Conservation (phyloP, 2,329 filamentous ascomycete genomes). For the Aureobasidium namibiae region DNA sequence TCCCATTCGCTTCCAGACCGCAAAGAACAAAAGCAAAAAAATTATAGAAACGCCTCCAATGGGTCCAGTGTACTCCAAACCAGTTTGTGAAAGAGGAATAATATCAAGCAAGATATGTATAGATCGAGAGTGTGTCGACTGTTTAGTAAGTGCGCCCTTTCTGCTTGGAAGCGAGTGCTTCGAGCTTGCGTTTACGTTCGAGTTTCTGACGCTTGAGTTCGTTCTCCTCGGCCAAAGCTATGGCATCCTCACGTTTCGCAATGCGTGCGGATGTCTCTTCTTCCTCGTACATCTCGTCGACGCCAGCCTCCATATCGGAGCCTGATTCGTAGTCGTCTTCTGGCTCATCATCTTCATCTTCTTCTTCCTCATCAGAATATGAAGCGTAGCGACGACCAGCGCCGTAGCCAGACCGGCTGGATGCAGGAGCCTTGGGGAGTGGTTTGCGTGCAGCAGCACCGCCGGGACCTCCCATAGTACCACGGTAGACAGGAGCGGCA, state of each 20-base stretch:
- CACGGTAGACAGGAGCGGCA: conserved; percentile 28
- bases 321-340: conserved; percentile 56
- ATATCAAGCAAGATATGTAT: neutral
- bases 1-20: neutral
- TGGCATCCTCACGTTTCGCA: conserved; percentile 60
- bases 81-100: neutral
- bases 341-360: conserved; percentile 47
- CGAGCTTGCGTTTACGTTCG: conserved; percentile 36
- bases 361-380: conserved; percentile 33
- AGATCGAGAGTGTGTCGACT: neutral
- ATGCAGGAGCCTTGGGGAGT: conserved; percentile 19
- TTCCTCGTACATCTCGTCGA: conserved; percentile 66
- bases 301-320: conserved; percentile 71
- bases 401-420: conserved; percentile 20
- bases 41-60: neutral
- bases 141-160: conserved; percentile 20
- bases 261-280: conserved; percentile 54
- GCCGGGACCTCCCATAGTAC: conserved; percentile 38
- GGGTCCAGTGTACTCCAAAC: neutral
- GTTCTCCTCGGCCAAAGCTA: conserved; percentile 55
- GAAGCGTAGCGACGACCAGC: conserved; percentile 26
- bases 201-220: conserved; percentile 55
- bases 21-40: neutral
- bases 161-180: conserved; percentile 25
- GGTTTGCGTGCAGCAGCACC: conserved; percentile 26